These are phyloP conservation scores for Noccaea caerulescens DNA, from an alignment of 345 rosid species.

Conservation along the genomic window DNA sequence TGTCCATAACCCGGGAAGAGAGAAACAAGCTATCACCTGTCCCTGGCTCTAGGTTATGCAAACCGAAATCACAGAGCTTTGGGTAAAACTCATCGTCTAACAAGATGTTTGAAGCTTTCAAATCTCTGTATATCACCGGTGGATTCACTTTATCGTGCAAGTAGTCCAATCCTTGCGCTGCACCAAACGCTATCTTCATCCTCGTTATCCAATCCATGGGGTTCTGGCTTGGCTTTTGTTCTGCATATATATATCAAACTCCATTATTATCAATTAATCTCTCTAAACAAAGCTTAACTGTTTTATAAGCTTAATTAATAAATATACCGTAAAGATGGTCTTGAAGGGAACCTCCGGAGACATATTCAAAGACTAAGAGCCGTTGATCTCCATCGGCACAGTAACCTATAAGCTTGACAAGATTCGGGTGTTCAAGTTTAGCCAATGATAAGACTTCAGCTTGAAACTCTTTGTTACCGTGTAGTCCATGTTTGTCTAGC, in stretches of 20 bases:
- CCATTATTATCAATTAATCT: neutral
- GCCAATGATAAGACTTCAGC: constrained; percentile 55
- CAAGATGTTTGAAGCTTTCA: constrained; percentile 71
- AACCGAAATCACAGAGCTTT: constrained; percentile 65
- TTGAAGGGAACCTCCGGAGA: constrained; percentile 58
- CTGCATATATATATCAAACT: constrained; percentile 42
- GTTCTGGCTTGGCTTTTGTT: constrained; percentile 37
- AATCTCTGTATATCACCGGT: constrained; percentile 56
- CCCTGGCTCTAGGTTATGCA: constrained; percentile 52
- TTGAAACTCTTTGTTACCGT: constrained; percentile 64
- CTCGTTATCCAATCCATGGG: constrained; percentile 64
- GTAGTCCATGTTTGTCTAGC: constrained; percentile 63
- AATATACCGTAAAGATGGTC: constrained; percentile 60
- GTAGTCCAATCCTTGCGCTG: constrained; percentile 70
- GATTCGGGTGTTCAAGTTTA: constrained; percentile 58
- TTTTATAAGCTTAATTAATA: too few relatives aligned
- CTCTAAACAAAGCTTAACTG: neutral
- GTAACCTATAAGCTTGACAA: constrained; percentile 66
- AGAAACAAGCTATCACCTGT: constrained; percentile 47
- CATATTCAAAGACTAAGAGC: constrained; percentile 61
- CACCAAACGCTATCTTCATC: constrained; percentile 64
- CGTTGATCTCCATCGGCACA: constrained; percentile 85
- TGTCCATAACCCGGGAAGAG: constrained; percentile 62
- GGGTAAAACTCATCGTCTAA: constrained; percentile 55
- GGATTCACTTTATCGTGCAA: constrained; percentile 64